Base-by-base conservation (phyloP, 495 filamentous ascomycete species). In the Penicillium taxi region DNA sequence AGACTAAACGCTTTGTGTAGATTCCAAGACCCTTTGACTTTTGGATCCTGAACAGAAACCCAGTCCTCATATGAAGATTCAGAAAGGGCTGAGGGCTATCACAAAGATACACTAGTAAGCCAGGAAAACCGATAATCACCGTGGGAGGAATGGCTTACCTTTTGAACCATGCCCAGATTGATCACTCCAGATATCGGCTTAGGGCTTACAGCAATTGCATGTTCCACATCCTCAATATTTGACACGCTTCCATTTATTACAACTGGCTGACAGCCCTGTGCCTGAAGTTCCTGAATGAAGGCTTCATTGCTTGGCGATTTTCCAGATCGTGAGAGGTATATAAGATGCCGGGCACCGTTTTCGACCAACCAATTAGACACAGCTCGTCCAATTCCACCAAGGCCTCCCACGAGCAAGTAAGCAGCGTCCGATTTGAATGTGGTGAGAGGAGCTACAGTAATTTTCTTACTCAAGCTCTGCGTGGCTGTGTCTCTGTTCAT, bases 321-420 rank as follows among this genome's bases (percentile, higher is more conserved):
- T n/a, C n/a, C 29, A 19, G 29, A 32, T 16, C 4, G 24, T 2
- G 50, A 57, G 0, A 59, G 21, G n/a, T 77, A 65, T 12, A 74
- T 63, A 6, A 82, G 45, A 36, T 71, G 59, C 16, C 58, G 54
- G 6, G 77, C 78, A 5, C 76, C 75, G 20, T 66, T 64, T 14
- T 58, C 43, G 4, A 66, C 69, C 70, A 82, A 75, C 73, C 72
- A 78, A 0, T 51, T 55, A 0, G 74, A 54, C 34, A 81, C 58
- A 27, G 67, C 62, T 36, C 67, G 58, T 11, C 77, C 77, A 2
- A 82, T 55, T 18, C 76, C 78, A 7, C 77, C 77, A 2, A 67
- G 37, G 2, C 63, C 65, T 1, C 66, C 67, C 6, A 39, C 28
- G 2, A 39, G 26, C 2, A 39, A n/a, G 19, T 24, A 39, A n/a